phyloP scores from a whole-genome alignment of 306 rosid genomes.

The Cicer arietinum region DNA sequence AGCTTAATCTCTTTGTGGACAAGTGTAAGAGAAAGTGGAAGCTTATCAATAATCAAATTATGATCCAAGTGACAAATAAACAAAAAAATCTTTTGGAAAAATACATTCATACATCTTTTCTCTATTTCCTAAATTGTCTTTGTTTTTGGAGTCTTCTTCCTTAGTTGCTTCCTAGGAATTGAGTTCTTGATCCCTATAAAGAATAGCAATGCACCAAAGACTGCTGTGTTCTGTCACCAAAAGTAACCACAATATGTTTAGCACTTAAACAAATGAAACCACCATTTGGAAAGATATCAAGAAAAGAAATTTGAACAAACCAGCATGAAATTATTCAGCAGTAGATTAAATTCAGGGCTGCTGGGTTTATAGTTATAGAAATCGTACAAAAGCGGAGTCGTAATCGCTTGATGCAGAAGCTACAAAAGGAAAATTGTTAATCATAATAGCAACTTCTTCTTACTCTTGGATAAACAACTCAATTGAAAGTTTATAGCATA shows the following conservation, averaged over 20 bases:
- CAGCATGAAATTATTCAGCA: constrained; percentile 68
- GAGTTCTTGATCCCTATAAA: constrained; percentile 84
- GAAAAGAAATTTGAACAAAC: constrained; percentile 52
- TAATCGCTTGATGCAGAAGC: constrained; percentile 62
- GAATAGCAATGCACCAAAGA: constrained; percentile 81
- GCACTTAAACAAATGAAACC: constrained; percentile 18
- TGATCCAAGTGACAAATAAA: constrained; percentile 20
- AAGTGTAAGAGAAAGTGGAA: constrained; percentile 29
- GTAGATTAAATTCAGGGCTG: constrained; percentile 44
- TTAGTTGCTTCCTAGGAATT: constrained; percentile 60
- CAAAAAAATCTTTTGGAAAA: constrained; percentile 20
- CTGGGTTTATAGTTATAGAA: constrained; percentile 68
- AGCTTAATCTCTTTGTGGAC: not conserved
- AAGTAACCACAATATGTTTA: constrained; percentile 22
- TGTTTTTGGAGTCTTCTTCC: constrained; percentile 75
- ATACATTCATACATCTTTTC: constrained; percentile 32
- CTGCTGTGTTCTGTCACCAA: constrained; percentile 63
- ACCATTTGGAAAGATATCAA: not conserved
- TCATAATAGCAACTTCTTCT: not conserved
- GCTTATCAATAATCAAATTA: constrained; percentile 32
- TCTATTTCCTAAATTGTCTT: constrained; percentile 54
- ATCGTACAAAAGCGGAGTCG: constrained; percentile 71
- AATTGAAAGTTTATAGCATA: no score
- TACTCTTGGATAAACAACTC: no score
- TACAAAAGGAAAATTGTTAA: constrained; percentile 33